phyloP scores from a whole-genome alignment of 345 rosid genomes.

The Melaleuca alternifolia region DNA sequence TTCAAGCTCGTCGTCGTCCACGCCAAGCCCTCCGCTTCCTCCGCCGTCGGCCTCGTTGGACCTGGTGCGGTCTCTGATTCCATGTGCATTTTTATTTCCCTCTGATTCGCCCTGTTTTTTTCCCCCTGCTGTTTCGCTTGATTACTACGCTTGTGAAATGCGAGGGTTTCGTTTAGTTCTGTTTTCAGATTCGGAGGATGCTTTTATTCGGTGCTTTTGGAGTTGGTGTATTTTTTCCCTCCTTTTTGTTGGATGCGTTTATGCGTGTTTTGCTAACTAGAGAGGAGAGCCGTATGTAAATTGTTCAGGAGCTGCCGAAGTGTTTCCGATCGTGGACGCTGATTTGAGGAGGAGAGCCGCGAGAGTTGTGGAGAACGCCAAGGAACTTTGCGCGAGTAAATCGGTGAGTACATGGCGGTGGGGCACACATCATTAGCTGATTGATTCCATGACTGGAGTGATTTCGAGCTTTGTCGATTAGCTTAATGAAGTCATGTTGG shows the following conservation, averaged over 20 bases:
- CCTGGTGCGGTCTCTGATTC: conserved; percentile 12
- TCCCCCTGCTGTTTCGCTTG: neutral
- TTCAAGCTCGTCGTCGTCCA: conserved; percentile 43
- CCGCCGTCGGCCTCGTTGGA: conserved; percentile 24
- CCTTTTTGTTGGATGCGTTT: neutral
- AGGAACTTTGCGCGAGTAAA: conserved; percentile 39
- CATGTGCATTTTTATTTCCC: neutral
- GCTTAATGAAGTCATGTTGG: neutral
- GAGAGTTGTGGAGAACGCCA: conserved; percentile 50
- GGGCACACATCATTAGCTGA: neutral
- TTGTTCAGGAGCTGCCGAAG: conserved; percentile 55
- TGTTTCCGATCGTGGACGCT: conserved; percentile 45
- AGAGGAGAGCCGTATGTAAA: neutral
- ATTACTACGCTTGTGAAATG: neutral
- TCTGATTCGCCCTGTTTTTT: neutral
- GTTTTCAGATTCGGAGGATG: neutral
- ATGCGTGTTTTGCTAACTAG: neutral
- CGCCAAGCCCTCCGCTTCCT: conserved; percentile 27
- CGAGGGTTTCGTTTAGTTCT: neutral
- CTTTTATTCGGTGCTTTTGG: neutral
- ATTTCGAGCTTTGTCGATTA: neutral
- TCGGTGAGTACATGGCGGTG: conserved; percentile 24
- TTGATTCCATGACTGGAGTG: neutral
- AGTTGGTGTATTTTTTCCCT: neutral
- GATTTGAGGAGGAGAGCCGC: conserved; percentile 70